Base-by-base conservation (phyloP, 257 asterid genomes). In the Plantago major region DNA sequence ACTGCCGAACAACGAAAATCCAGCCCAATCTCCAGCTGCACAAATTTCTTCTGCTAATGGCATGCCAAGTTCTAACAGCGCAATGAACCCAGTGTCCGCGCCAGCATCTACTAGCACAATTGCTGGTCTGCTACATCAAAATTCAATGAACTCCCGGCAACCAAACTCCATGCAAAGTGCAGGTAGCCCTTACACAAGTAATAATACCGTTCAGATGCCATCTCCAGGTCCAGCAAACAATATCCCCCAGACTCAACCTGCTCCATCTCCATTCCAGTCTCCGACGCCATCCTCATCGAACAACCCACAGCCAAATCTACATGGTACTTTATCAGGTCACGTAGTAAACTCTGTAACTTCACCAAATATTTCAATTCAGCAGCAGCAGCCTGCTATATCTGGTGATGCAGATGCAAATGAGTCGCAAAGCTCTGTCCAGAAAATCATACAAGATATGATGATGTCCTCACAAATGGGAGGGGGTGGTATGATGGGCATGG, bases 371-470 rank as follows among this genome's bases (percentile, higher is more conserved):
- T 55, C 93, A 8, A 72, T 79, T 78, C 92, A 78, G 71, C 62
- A 33, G 46, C 62, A 79, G 30, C 94, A 91, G 63, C 80, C 93
- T 10, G 71, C 86, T 40, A 73, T 81, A 19, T 76, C 96, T 12
- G 71, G 79, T 52, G 90, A 84, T 11, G 62, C 83, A 9, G 95
- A 85, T 67, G 89, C 81, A 7, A 84, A 76, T 19, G 99, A 89
- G 45, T 78, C 97, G 9, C 96, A 90, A 56, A 88, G 91, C 74
- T 88, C 98, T 0, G 98, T 88, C 37, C 94, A 90, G 81, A 87
- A 90, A 78, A 85, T 90, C 64, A 71, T 90, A 74, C 89, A 83
- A 0, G 87, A 85, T 49, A 82, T 90, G 90, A 78, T 85, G 92
- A 80, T 85, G 95, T 74, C 97, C n/a, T 72, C 89, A 14, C 95